A percentile compares a stretch with the other conserved stretches of the same genome.
These are phyloP conservation scores for Wickerhamiella spandovensis DNA, from an alignment of 805 yeast species.

Conservation along the genomic window DNA sequence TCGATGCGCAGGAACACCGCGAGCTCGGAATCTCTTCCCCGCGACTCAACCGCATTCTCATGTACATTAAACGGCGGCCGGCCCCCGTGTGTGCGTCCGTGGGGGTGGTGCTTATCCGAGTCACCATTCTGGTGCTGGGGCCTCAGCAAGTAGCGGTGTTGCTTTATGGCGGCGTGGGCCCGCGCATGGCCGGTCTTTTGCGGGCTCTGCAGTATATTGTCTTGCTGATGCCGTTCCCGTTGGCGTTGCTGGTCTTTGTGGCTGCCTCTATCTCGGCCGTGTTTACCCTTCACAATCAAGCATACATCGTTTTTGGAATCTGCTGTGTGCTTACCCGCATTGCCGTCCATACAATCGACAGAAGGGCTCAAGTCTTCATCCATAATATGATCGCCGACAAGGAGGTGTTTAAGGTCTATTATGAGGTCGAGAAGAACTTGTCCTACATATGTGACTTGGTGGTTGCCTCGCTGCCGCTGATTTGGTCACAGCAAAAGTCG, in stretches of 20 bases:
- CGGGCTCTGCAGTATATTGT: constrained; percentile 9
- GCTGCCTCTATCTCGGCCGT: not conserved
- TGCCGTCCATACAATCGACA: constrained; percentile 11
- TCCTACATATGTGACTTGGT: constrained; percentile 7
- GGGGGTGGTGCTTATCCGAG: constrained; percentile 13
- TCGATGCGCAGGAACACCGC: not conserved
- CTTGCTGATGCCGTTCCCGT: not conserved
- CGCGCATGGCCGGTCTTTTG: constrained; percentile 6
- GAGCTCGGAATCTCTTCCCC: constrained; percentile 2
- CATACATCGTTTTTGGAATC: constrained; percentile 2
- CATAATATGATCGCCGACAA: constrained; percentile 12
- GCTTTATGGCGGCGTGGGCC: constrained; percentile 6
- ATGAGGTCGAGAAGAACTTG: constrained; percentile 9
- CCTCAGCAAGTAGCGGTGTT: constrained; percentile 16
- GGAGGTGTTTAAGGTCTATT: constrained; percentile 11
- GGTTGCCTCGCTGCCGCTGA: constrained; percentile 8
- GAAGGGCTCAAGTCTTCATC: constrained; percentile 8
- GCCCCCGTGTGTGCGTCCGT: constrained; percentile 14
- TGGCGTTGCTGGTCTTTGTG: not conserved
- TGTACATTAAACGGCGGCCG: constrained; percentile 14
- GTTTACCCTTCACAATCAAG: not conserved
- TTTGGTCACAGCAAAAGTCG: constrained; percentile 8
- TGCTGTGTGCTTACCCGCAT: constrained; percentile 11
- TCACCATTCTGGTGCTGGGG: constrained; percentile 13
- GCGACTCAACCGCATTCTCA: constrained; percentile 7